Percentiles rank a stretch among this genome's conserved stretches.
Evolutionary conservation across 768 basidiomycete species (phyloP).

Genomic region (Auriscalpium microsporum): DNA sequence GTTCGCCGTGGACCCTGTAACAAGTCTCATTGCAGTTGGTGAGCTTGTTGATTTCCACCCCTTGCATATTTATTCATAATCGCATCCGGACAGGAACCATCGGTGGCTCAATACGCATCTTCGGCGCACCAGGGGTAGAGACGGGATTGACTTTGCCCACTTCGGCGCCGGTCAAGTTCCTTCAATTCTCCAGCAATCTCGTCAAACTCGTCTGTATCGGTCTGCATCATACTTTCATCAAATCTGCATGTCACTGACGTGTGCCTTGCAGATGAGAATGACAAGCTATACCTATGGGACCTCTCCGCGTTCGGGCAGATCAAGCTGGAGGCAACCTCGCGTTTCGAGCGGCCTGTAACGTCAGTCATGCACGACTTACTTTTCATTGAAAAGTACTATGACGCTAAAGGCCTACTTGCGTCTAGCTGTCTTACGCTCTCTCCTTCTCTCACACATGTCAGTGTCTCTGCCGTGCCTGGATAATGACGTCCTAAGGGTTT

Average conservation of each 20-base stretch:
- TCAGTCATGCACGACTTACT: constrained; percentile 15
- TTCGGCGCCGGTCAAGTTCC: constrained; percentile 41
- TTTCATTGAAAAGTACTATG: not conserved
- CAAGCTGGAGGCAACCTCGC: constrained; percentile 39
- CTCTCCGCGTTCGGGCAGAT: constrained; percentile 44
- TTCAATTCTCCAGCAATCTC: constrained; percentile 50
- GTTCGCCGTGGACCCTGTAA: constrained; percentile 51
- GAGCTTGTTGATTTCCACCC: constrained; percentile 7
- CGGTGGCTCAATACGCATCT: constrained; percentile 52
- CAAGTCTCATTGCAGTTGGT: constrained; percentile 57
- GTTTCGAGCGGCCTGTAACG: constrained; percentile 38
- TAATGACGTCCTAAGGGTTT: not conserved
- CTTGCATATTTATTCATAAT: too few relatives aligned
- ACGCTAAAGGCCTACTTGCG: not conserved
- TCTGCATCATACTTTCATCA: constrained; percentile 21
- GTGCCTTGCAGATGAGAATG: constrained; percentile 35
- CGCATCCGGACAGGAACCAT: constrained; percentile 41
- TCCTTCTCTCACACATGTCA: constrained; percentile 66
- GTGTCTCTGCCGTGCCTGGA: constrained; percentile 16
- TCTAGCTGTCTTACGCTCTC: constrained; percentile 48
- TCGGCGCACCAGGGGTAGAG: constrained; percentile 63
- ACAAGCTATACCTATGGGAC: constrained; percentile 54
- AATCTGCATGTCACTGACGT: not conserved
- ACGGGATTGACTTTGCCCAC: constrained; percentile 38
- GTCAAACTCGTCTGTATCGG: constrained; percentile 57